Evolutionary conservation across 768 basidiomycete genomes (phyloP), one percentile per base, ranked within the genome.

Genomic region (Russula brevipes): DNA sequence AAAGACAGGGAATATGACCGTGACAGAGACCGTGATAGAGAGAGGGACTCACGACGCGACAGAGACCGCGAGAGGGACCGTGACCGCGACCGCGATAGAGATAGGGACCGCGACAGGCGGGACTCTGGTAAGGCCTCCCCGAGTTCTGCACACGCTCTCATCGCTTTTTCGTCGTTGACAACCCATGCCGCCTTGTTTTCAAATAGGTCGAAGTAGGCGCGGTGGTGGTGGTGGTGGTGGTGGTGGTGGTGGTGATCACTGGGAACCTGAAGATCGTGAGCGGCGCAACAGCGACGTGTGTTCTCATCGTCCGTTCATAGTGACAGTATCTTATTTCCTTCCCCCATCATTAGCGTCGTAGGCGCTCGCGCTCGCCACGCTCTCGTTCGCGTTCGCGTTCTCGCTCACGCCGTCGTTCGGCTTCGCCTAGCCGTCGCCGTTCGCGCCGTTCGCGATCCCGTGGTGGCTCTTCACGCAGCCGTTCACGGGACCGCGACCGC

Each of bases 261-360:
- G 89, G 89, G 91, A 92, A 69, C 89, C 90, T 0, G 89, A 84
- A n/a, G 80, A 87, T 17, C 63, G 63, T 38, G 81, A 85, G 72
- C 85, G 90, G 36, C 85, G 82, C 61, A 84, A 59, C 51, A 31
- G 81, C 55, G 89, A 89, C 56, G 91, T 90, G 69, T 11, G 59
- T 57, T 50, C 19, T n/a, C n/a, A 24, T 36, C 5, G 8, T 8
- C 30, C 4, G 17, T 36, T 30, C 45, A 31, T 17, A 33, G 16
- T 38, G 14, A 44, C 24, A 7, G 12, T 38, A 51, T 61, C 39
- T 54, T 24, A 53, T 45, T 41, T 55, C 11, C 45, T 33, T 54
- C 12, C 6, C 16, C 42, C 3, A n/a, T 59, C 45, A 11, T 10
- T 52, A 69, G 69, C 63, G 69, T 50, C 45, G 59, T 30, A 61